These are phyloP conservation scores for Pseudogymnoascus pannorum DNA, from an alignment of 2,329 filamentous ascomycete genomes.

Conservation along the genomic window DNA sequence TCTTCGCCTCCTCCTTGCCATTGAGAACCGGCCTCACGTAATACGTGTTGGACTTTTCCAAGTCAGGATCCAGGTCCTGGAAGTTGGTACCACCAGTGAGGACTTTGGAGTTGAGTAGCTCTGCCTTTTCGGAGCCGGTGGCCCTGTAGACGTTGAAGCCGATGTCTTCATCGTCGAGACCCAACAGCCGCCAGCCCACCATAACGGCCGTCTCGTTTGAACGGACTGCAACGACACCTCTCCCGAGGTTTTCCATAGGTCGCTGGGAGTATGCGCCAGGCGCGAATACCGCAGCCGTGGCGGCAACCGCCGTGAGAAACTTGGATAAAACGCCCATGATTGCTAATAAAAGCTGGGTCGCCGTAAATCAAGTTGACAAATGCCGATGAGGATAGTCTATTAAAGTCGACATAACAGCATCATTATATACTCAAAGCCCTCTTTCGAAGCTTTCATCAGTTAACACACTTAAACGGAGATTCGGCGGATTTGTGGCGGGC, in stretches of 20 bases:
- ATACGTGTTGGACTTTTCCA: not conserved
- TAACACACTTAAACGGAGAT: not conserved
- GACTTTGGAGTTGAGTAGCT: not conserved
- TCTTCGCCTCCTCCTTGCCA: not conserved
- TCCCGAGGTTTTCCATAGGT: not conserved
- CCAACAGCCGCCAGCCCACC: not conserved
- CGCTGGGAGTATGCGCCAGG: not conserved
- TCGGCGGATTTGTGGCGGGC: not conserved
- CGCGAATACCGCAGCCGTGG: not conserved
- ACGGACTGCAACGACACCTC: not conserved
- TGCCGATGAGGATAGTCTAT: not conserved
- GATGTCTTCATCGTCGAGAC: not conserved
- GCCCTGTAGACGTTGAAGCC: slow-evolving; percentile 6
- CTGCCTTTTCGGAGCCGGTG: not conserved
- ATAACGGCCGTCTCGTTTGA: not conserved
- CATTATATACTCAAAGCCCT: not conserved
- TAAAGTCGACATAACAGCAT: not conserved
- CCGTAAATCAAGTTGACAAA: not conserved
- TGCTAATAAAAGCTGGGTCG: not conserved
- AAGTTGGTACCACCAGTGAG: not conserved
- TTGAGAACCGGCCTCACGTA: not conserved
- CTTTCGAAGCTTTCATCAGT: not conserved
- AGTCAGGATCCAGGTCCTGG: not conserved
- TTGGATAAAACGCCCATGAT: not conserved
- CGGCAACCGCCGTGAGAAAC: not conserved